These are phyloP conservation scores for Aureobasidium melanogenum DNA, from an alignment of 2,329 filamentous ascomycete genomes.

Conservation along the genomic window DNA sequence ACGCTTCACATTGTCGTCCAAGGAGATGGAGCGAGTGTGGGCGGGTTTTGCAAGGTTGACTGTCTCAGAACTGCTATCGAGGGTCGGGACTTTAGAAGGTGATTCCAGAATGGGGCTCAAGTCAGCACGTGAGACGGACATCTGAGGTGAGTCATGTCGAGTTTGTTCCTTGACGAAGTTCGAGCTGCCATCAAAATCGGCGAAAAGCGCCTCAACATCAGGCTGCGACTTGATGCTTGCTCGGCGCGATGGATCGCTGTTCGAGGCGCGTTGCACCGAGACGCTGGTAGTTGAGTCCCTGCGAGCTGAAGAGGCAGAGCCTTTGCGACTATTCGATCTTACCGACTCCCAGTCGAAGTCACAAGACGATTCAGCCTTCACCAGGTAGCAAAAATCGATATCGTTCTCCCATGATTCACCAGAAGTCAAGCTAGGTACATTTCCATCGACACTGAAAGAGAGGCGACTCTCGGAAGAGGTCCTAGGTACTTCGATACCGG, in stretches of 20 bases:
- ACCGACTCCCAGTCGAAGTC: conserved; percentile 47
- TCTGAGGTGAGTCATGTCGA: neutral
- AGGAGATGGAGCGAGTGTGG: neutral
- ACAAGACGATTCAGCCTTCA: conserved; percentile 51
- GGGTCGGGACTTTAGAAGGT: neutral
- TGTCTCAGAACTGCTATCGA: neutral
- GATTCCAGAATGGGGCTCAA: conserved; percentile 7
- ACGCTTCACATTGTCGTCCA: neutral
- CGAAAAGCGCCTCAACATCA: conserved; percentile 6
- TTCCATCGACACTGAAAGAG: conserved; percentile 11
- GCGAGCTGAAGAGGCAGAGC: conserved; percentile 5
- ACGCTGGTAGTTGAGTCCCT: conserved; percentile 11
- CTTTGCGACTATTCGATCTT: conserved; percentile 14
- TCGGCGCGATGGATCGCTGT: neutral
- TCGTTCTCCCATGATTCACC: conserved; percentile 52
- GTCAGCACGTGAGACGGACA: neutral
- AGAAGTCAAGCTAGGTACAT: conserved; percentile 17
- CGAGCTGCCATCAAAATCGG: conserved; percentile 8
- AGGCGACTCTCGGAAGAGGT: conserved; percentile 2
- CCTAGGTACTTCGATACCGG: neutral
- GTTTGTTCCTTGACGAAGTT: conserved; percentile 2
- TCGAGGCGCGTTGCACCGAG: neutral
- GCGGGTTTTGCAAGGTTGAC: neutral
- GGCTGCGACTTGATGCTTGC: conserved; percentile 4
- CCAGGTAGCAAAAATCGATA: conserved; percentile 54